These are phyloP conservation scores for Trametes pubescens DNA, from an alignment of 1,284 basidiomycete species.

Conservation along the genomic window DNA sequence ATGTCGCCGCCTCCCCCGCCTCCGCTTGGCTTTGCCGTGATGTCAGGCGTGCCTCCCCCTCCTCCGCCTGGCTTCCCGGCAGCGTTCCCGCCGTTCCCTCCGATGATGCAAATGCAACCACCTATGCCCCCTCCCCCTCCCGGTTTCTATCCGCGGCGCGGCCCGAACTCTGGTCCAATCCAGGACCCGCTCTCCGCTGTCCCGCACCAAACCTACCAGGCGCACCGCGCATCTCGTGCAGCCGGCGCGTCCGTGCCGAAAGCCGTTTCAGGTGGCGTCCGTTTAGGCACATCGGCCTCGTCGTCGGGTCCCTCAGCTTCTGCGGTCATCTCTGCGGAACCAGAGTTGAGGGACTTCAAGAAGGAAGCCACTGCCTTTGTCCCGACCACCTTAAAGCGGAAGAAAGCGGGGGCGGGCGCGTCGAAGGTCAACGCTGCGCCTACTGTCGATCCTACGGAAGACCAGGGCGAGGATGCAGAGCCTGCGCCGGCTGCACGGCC, in stretches of 20 bases:
- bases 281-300: conserved; percentile 22
- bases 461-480: conserved; percentile 42
- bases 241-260: conserved; percentile 34
- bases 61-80: conserved; percentile 40
- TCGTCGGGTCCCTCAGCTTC: conserved; percentile 43
- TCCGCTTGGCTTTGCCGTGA: conserved; percentile 40
- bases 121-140: conserved; percentile 57
- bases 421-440: conserved; percentile 72
- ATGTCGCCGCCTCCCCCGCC: conserved; percentile 34
- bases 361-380: conserved; percentile 93
- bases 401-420: conserved; percentile 52
- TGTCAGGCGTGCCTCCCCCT: conserved; percentile 31
- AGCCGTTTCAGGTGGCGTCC: conserved; percentile 33
- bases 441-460: conserved; percentile 48
- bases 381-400: conserved; percentile 74
- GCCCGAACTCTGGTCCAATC: conserved; percentile 55
- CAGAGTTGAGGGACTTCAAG: conserved; percentile 88
- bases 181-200: conserved; percentile 71
- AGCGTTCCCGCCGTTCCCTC: conserved; percentile 39
- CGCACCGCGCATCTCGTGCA: conserved; percentile 53
- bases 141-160: conserved; percentile 64
- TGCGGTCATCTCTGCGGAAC: conserved; percentile 83
- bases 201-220: conserved; percentile 74
- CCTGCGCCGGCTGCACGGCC: conserved; percentile 53
- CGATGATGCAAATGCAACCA: conserved; percentile 28